Evolutionary conservation across 305 asterid species (phyloP).

Genomic region (Rubia tinctorum): DNA sequence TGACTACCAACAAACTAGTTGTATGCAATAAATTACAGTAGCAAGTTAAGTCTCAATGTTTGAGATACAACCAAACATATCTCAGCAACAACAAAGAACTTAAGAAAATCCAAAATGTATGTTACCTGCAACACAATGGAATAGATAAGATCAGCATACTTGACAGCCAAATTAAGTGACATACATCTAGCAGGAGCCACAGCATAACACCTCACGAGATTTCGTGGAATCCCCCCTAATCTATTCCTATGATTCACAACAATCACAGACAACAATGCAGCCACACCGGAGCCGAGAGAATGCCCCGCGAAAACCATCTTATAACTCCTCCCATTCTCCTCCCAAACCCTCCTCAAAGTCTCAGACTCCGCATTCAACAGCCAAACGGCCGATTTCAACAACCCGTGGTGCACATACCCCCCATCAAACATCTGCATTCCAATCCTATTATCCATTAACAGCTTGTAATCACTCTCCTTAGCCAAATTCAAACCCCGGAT

Average conservation of each 20-base stretch:
- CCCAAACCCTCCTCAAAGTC: constrained; percentile 59
- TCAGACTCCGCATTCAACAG: constrained; percentile 67
- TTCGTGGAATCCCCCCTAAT: constrained; percentile 77
- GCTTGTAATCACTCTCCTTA: constrained; percentile 68
- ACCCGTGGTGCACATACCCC: constrained; percentile 87
- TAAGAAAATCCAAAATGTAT: background rate
- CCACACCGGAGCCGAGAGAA: constrained; percentile 94
- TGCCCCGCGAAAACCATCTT: constrained; percentile 87
- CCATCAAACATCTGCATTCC: constrained; percentile 98
- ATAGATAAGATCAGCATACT: constrained; percentile 76
- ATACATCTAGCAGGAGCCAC: constrained; percentile 93
- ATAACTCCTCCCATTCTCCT: constrained; percentile 67
- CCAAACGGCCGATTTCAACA: constrained; percentile 85
- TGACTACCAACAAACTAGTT: background rate
- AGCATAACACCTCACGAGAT: constrained; percentile 64
- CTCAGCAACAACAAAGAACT: background rate
- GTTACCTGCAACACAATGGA: constrained; percentile 89
- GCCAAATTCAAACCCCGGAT: constrained; percentile 73
- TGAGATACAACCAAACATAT: background rate
- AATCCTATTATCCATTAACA: constrained; percentile 64
- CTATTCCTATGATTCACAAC: constrained; percentile 67
- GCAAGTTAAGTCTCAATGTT: background rate
- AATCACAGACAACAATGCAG: constrained; percentile 61
- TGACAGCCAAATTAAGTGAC: constrained; percentile 95
- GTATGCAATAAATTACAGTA: background rate